Conservation (phyloP, 352 stramenopile genomes). For the Phytophthora hibernalis region DNA sequence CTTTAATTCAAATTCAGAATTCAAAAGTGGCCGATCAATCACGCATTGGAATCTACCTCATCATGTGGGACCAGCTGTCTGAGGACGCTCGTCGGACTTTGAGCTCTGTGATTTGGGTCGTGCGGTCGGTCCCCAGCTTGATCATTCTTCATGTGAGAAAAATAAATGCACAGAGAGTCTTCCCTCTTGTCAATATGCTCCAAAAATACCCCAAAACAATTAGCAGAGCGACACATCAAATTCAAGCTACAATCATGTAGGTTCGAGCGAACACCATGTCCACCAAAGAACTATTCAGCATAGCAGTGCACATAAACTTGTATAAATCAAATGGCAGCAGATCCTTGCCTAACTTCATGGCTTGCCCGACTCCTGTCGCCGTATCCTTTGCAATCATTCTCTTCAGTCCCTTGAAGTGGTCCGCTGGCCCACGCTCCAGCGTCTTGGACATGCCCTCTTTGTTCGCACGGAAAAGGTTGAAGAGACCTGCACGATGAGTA, state of each 20-base stretch:
- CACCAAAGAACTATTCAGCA: neutral
- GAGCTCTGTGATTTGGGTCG: too few relatives aligned
- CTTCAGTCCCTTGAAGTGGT: neutral
- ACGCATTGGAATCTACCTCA: too few relatives aligned
- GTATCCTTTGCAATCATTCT: neutral
- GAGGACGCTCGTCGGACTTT: constrained; percentile 12
- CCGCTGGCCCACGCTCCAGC: neutral
- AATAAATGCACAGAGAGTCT: constrained; percentile 42
- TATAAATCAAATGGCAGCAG: neutral
- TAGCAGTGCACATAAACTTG: neutral
- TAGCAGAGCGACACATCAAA: constrained; percentile 18
- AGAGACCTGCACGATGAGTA: constrained; percentile 7
- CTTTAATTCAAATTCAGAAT: constrained; percentile 1
- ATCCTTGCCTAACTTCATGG: neutral
- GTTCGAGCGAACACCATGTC: neutral
- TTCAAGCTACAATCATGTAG: constrained; percentile 33
- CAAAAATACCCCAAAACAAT: constrained; percentile 20
- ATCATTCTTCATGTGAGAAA: constrained; percentile 50
- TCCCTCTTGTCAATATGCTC: too few relatives aligned
- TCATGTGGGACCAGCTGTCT: constrained; percentile 18
- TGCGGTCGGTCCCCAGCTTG: constrained; percentile 23
- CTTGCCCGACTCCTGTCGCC: neutral
- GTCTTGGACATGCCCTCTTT: neutral
- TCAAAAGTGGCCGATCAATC: too few relatives aligned
- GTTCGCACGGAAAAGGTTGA: neutral